These are phyloP conservation scores for Globisporangium viniferum DNA, from an alignment of 352 stramenopile genomes.

Conservation along the genomic window DNA sequence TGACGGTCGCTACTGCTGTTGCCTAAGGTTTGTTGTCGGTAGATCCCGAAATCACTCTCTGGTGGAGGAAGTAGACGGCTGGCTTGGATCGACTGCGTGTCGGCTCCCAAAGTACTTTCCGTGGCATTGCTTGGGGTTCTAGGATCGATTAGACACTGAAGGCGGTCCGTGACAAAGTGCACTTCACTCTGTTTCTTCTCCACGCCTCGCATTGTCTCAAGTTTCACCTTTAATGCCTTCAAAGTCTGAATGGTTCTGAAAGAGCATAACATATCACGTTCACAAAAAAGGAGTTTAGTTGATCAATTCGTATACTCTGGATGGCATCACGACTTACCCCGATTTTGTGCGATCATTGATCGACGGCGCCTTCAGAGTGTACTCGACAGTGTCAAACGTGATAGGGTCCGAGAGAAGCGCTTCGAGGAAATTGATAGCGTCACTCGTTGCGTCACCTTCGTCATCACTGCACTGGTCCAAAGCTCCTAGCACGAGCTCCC, in stretches of 20 bases:
- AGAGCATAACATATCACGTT: not conserved
- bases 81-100: not conserved
- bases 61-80: slow-evolving; percentile 5
- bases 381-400: slow-evolving; percentile 14
- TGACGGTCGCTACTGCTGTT: not conserved
- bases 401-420: slow-evolving; percentile 29
- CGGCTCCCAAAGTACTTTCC: not conserved
- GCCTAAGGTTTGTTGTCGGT: not conserved
- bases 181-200: slow-evolving; percentile 2
- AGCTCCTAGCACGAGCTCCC: slow-evolving; percentile 27
- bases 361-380: not conserved
- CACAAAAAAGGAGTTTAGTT: not conserved
- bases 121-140: not conserved
- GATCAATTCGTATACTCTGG: not conserved
- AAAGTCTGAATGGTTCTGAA: slow-evolving; percentile 9
- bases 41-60: slow-evolving; percentile 7
- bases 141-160: slow-evolving; percentile 11
- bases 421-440: slow-evolving; percentile 41
- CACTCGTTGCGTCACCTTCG: slow-evolving; percentile 21
- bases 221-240: slow-evolving; percentile 8
- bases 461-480: slow-evolving; percentile 16
- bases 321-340: not conserved
- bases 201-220: not conserved
- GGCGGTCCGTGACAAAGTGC: not conserved
- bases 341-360: slow-evolving; percentile 14